A percentile compares a stretch with the other conserved stretches of the same genome.
Conservation (phyloP, 352 stramenopile species). For the Hyaloperonospora brassicae region DNA sequence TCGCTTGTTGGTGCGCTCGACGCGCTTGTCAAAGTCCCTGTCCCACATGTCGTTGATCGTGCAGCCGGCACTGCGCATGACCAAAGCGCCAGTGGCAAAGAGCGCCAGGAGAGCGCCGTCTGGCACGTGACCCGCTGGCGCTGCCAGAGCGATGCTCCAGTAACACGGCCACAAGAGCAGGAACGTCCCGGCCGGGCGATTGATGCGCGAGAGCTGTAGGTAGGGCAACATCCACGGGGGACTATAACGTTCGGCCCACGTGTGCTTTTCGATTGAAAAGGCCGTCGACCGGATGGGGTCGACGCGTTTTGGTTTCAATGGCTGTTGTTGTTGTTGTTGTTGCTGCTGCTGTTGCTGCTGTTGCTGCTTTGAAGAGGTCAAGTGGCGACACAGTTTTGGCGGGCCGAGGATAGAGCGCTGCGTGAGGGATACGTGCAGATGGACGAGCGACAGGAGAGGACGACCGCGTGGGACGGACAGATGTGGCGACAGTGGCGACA, state of each 20-base stretch:
- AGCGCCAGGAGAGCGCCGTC: constrained; percentile 76
- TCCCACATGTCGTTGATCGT: constrained; percentile 99
- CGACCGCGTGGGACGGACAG: too few relatives aligned
- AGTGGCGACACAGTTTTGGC: too few relatives aligned
- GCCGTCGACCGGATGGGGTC: background rate
- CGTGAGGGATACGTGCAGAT: constrained; percentile 3
- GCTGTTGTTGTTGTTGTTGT: background rate
- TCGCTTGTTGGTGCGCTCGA: constrained; percentile 91
- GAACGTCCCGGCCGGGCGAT: constrained; percentile 85
- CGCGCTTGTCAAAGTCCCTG: constrained; percentile 93
- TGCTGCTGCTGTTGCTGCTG: constrained; percentile 1
- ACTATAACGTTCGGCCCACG: constrained; percentile 73
- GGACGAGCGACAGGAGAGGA: background rate
- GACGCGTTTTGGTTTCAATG: constrained; percentile 9
- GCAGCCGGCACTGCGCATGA: constrained; percentile 96
- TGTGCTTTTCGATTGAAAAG: constrained; percentile 79
- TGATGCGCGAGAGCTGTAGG: constrained; percentile 80
- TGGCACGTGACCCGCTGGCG: constrained; percentile 64
- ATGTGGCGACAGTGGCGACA: too few relatives aligned
- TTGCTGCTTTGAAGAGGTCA: constrained; percentile 1
- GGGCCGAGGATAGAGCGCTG: too few relatives aligned
- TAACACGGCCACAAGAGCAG: constrained; percentile 96
- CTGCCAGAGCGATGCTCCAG: constrained; percentile 94
- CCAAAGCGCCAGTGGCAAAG: constrained; percentile 87
- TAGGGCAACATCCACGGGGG: constrained; percentile 79